Evolutionary conservation across 2,329 filamentous ascomycete species (phyloP), one percentile per base, ranked within the genome.

Genomic region (Endoconidiophora laricicola): DNA sequence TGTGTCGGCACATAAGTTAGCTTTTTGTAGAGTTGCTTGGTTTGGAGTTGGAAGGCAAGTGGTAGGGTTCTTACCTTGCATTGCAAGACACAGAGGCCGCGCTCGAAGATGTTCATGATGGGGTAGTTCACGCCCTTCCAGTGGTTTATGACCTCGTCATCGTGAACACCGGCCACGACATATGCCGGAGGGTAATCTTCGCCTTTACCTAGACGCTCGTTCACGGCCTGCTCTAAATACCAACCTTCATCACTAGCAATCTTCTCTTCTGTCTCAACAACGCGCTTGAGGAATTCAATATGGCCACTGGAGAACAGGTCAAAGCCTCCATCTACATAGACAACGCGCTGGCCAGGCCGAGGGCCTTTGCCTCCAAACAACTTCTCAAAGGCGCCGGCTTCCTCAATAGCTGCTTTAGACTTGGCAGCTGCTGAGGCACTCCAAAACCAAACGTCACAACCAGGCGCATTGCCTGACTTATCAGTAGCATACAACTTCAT

Each of bases 81-180:
- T 61, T 98, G 91, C 55, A 96, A 69, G 26, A 96, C 90, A 62
- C 91, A 98, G 20, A 98, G 78, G 1, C 88, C 88, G 40, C 91
- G 82, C 70, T 98, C 91, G 60, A 90, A 94, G 52, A 94, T 88
- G 69, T 96, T 98, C 91, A 98, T 98, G 67, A 98, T 96, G 23
- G 91, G 91, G 62, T 95, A 98, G 68, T 98, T 98, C 59, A 95
- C 74, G 36, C 91, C 90, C 67, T 96, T 96, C 83, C 87, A 93
- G 59, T 82, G 72, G 66, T 98, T 98, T 65, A 98, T 94, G 54
- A 94, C 87, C 56, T 83, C 79, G 63, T 98, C 91, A 59, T 94
- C 85, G 65, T 98, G 91, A 22, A 98, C 81, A 45, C 91, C 91
- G 2, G 86, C 88, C 41, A 96, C 78, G n/a, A 98, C 74, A 62